phyloP scores from a whole-genome alignment of 2,329 filamentous ascomycete species.

The Xylaria multiplex region DNA sequence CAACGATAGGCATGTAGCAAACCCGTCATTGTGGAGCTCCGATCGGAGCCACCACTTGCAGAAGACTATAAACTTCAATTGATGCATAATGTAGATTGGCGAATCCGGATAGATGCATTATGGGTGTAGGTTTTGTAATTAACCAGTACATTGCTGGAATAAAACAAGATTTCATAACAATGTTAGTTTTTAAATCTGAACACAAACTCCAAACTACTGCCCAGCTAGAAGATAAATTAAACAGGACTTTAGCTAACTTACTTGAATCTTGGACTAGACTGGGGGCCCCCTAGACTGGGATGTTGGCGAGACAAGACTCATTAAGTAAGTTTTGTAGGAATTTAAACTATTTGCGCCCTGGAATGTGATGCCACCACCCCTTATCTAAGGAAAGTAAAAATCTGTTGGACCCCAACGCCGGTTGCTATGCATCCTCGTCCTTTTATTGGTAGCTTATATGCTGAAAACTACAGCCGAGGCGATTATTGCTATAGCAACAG shows the following conservation, averaged over 20 bases:
- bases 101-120: slow-evolving; percentile 26
- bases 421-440: not conserved
- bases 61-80: slow-evolving; percentile 41
- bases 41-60: slow-evolving; percentile 42
- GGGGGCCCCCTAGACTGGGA: too few species aligned
- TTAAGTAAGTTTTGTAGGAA: not conserved
- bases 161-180: not conserved
- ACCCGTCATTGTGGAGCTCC: slow-evolving; percentile 35
- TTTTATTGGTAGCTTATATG: not conserved
- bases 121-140: slow-evolving; percentile 22
- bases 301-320: not conserved
- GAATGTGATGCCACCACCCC: not conserved
- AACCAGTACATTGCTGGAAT: slow-evolving; percentile 3
- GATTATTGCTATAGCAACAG: not conserved
- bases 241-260: not conserved
- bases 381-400: slow-evolving; percentile 1
- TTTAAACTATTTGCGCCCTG: not conserved
- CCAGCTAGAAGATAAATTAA: too few species aligned
- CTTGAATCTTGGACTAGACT: not conserved
- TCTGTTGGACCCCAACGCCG: not conserved
- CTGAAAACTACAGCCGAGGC: not conserved
- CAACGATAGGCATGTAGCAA: slow-evolving; percentile 9
- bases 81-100: slow-evolving; percentile 37
- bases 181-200: too few species aligned
- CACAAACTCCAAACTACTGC: too few species aligned